Conservation (phyloP, 75 land plant genomes). For the Gnetum montanum region DNA sequence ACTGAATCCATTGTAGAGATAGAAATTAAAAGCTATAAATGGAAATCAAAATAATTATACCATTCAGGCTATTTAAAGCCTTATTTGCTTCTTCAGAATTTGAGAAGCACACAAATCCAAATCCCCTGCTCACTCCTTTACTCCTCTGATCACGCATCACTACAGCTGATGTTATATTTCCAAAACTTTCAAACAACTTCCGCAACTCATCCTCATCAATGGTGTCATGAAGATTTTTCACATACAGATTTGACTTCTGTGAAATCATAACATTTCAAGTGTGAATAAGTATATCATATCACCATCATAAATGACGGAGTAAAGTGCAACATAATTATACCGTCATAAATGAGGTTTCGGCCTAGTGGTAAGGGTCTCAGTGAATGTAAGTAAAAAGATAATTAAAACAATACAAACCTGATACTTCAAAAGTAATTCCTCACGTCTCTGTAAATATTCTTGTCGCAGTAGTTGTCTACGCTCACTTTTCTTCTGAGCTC, state of each 20-base stretch:
- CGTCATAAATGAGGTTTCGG: too few species aligned
- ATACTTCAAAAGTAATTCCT: conserved; percentile 35
- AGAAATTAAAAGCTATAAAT: too few species aligned
- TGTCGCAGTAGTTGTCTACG: conserved; percentile 37
- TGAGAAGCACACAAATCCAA: conserved; percentile 72
- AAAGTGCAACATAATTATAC: too few species aligned
- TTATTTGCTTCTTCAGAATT: conserved; percentile 57
- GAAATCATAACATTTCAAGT: not conserved
- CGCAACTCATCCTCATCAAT: conserved; percentile 48
- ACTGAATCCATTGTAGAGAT: not conserved
- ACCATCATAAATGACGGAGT: not conserved
- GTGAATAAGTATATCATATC: not conserved
- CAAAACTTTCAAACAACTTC: conserved; percentile 37
- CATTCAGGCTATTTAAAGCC: too few species aligned
- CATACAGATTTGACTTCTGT: conserved; percentile 60
- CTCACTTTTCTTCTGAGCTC: conserved; percentile 64
- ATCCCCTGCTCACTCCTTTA: conserved; percentile 60
- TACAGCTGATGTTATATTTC: conserved; percentile 57
- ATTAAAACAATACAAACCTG: conserved; percentile 18
- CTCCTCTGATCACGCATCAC: conserved; percentile 54
- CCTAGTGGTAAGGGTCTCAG: not conserved
- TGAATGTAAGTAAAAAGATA: not conserved
- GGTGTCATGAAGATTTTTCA: conserved; percentile 57
- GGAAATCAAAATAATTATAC: conserved; percentile 22
- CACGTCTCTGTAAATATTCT: conserved; percentile 48